phyloP scores from a whole-genome alignment of 2,329 filamentous ascomycete genomes.

The Claviceps sp. region DNA sequence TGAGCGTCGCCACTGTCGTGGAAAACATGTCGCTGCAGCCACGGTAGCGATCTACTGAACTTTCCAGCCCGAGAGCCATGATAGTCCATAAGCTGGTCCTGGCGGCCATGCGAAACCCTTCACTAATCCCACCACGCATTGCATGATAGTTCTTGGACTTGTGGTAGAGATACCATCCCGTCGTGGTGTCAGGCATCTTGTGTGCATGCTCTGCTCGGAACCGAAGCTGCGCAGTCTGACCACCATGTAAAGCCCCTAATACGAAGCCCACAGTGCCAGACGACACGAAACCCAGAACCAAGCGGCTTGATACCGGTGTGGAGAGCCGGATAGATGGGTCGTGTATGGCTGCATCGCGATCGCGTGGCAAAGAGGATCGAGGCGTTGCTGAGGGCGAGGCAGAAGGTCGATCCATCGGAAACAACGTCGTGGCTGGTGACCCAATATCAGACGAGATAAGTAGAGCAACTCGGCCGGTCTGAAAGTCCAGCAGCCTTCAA shows the following conservation, averaged over 20 bases:
- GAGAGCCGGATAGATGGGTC: constrained; percentile 36
- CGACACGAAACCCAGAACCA: constrained; percentile 48
- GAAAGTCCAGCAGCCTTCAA: too few species aligned
- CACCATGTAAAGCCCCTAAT: constrained; percentile 60
- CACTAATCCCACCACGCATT: constrained; percentile 61
- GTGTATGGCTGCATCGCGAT: constrained; percentile 11
- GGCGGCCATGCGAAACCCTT: constrained; percentile 62
- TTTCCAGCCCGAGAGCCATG: constrained; percentile 70
- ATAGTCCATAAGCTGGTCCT: constrained; percentile 60
- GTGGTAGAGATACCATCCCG: constrained; percentile 97
- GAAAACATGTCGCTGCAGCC: constrained; percentile 63
- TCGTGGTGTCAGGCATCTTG: constrained; percentile 67
- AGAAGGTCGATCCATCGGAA: constrained; percentile 1
- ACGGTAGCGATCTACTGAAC: constrained; percentile 54
- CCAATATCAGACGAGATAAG: too few species aligned
- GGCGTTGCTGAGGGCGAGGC: not conserved
- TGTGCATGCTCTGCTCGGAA: constrained; percentile 96
- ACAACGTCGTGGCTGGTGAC: not conserved
- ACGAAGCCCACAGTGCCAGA: constrained; percentile 56
- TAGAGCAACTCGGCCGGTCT: too few species aligned
- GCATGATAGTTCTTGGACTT: constrained; percentile 93
- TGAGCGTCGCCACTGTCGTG: constrained; percentile 69
- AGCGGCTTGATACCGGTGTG: constrained; percentile 49
- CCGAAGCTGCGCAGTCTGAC: constrained; percentile 59
- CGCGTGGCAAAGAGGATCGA: constrained; percentile 9